Percentiles rank a stretch among this genome's conserved stretches.
Evolutionary conservation across 108 stramenopile genomes (phyloP).

Genomic region (Cyclotella atomus): DNA sequence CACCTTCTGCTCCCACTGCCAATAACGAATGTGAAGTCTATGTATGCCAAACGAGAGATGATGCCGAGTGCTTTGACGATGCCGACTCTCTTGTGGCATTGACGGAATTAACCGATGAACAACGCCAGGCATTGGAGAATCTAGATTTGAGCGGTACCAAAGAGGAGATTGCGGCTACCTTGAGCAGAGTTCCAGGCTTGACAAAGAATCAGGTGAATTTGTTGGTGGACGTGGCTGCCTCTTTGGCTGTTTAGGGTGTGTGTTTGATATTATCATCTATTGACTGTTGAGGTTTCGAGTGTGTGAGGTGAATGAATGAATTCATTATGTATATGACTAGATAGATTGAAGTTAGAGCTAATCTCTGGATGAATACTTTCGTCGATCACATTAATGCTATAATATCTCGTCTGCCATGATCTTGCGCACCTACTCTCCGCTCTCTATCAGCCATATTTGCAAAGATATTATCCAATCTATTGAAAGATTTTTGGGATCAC

Average conservation of each 20-base stretch:
- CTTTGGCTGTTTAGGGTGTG: conserved; percentile 23
- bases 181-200: conserved; percentile 43
- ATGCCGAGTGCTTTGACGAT: conserved; percentile 8
- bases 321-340: too few relatives aligned
- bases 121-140: conserved; percentile 33
- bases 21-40: background rate
- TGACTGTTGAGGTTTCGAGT: too few relatives aligned
- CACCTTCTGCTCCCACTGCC: background rate
- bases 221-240: conserved; percentile 44
- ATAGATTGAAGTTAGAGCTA: too few relatives aligned
- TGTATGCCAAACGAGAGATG: conserved; percentile 31
- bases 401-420: too few relatives aligned
- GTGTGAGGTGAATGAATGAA: too few relatives aligned
- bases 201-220: conserved; percentile 48
- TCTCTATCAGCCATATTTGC: too few relatives aligned
- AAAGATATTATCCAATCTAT: too few relatives aligned
- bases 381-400: too few relatives aligned
- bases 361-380: too few relatives aligned
- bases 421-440: too few relatives aligned
- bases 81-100: conserved; percentile 27
- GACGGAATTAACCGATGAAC: conserved; percentile 42
- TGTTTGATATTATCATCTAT: background rate
- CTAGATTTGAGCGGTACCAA: conserved; percentile 41
- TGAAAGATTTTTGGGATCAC: too few relatives aligned
- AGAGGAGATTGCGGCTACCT: conserved; percentile 34